Conservation (phyloP, 257 asterid genomes). For the Solanum infundibuliforme region DNA sequence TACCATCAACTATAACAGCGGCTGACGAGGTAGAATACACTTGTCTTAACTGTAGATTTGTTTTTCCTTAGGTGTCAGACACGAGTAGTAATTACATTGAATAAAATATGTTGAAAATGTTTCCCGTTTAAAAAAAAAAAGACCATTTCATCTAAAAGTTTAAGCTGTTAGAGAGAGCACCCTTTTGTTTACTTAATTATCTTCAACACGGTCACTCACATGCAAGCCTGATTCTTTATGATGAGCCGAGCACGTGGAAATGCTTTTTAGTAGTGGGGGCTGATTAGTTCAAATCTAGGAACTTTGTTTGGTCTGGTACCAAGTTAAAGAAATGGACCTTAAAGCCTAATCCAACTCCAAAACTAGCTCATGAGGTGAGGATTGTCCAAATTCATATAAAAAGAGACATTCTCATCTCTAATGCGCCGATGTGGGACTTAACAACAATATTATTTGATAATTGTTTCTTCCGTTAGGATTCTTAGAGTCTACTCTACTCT, state of each 20-base stretch:
- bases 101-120: neutral
- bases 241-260: neutral
- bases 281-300: neutral
- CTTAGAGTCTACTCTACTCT: too few species aligned
- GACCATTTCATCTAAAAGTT: neutral
- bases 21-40: constrained; percentile 42
- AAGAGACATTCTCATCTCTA: too few species aligned
- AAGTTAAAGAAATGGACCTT: neutral
- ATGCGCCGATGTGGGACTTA: too few species aligned
- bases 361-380: neutral
- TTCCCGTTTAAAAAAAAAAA: neutral
- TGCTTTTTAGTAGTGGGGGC: neutral
- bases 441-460: too few species aligned
- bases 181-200: neutral
- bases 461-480: too few species aligned
- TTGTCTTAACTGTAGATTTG: neutral
- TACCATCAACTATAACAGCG: constrained; percentile 29
- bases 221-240: neutral
- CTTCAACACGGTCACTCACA: neutral
- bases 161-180: neutral
- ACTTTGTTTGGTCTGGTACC: neutral
- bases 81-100: neutral
- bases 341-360: neutral
- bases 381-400: too few species aligned
- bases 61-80: neutral